Evolutionary conservation across 176 grass and related monocot genomes (phyloP).

Genomic region (Rhipidocladum racemiflorum): DNA sequence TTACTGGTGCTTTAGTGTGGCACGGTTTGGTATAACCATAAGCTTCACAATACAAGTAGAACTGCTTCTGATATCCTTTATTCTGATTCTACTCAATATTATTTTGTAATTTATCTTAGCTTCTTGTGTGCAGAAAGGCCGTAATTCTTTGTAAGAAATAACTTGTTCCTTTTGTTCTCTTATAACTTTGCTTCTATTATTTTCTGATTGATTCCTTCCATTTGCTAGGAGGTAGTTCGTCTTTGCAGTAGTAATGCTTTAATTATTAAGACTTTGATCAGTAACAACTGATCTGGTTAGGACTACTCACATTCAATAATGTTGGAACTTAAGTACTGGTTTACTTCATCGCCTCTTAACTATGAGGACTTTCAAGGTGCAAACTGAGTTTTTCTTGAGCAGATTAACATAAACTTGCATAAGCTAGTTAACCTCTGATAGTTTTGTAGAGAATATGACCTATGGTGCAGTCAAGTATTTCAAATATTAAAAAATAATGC

Average conservation of each 20-base stretch:
- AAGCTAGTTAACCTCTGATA: not conserved
- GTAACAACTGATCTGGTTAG: not conserved
- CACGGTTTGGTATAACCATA: not conserved
- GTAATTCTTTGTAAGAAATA: not conserved
- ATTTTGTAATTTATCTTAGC: too few relatives aligned
- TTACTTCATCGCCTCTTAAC: not conserved
- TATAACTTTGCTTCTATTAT: not conserved
- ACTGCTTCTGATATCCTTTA: not conserved
- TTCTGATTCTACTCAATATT: not conserved
- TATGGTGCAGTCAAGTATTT: not conserved
- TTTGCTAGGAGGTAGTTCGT: not conserved
- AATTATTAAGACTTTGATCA: not conserved
- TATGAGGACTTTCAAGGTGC: not conserved
- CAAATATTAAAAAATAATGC: not conserved
- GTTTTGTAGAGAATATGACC: not conserved
- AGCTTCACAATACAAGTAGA: not conserved
- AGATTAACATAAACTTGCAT: slow-evolving; percentile 5
- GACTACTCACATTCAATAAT: not conserved
- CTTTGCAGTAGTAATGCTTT: not conserved
- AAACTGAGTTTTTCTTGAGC: not conserved
- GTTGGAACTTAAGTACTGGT: not conserved
- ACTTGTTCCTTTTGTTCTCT: not conserved
- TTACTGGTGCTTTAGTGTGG: not conserved
- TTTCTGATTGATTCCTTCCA: not conserved
- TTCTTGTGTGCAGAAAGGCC: not conserved